These are phyloP conservation scores for Leccinum incarnatum DNA, from an alignment of 768 basidiomycete species.

Conservation along the genomic window DNA sequence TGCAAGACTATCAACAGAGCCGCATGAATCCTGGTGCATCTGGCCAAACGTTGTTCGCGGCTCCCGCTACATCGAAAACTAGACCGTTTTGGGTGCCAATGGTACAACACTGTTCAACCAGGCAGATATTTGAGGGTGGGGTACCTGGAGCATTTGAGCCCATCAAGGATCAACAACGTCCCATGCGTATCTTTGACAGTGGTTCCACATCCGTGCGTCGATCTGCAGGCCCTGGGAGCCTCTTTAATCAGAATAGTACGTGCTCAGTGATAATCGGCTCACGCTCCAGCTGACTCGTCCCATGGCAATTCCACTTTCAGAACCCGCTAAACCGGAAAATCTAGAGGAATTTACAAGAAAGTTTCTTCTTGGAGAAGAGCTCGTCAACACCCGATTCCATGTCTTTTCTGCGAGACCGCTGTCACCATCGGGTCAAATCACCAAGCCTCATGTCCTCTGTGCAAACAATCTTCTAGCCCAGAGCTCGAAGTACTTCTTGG, in stretches of 20 bases:
- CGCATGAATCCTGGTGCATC: not conserved
- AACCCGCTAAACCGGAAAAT: not conserved
- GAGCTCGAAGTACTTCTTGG: not conserved
- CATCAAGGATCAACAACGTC: not conserved
- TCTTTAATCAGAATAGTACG: not conserved
- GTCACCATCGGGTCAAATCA: not conserved
- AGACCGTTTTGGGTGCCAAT: not conserved
- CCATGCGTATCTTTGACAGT: not conserved
- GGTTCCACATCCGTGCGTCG: not conserved
- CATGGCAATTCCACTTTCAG: not conserved
- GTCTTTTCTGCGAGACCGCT: not conserved
- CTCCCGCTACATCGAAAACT: not conserved
- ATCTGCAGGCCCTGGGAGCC: not conserved
- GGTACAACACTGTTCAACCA: not conserved
- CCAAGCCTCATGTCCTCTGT: not conserved
- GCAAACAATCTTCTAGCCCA: not conserved
- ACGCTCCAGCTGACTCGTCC: not conserved
- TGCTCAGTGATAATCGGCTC: not conserved
- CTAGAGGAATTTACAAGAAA: not conserved
- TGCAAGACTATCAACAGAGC: not conserved
- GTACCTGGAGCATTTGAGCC: not conserved
- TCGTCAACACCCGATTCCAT: not conserved
- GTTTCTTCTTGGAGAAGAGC: not conserved
- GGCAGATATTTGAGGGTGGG: no score
- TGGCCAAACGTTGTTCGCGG: not conserved